Conservation (phyloP, 768 basidiomycete genomes). For the Tylopilus balloui region DNA sequence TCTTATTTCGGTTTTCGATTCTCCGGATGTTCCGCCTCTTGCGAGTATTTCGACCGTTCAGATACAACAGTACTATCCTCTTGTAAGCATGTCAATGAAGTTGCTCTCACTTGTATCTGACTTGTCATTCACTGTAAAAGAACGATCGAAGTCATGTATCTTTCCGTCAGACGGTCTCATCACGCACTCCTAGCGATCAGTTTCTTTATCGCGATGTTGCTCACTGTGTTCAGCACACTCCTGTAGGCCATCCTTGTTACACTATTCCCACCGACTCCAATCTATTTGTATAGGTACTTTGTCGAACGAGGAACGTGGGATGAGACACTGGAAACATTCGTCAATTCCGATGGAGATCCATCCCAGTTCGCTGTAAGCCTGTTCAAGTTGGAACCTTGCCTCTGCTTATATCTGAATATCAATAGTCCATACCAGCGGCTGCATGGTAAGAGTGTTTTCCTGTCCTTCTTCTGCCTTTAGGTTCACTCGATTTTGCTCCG, state of each 20-base stretch:
- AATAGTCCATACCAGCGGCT: constrained; percentile 64
- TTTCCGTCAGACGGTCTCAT: constrained; percentile 79
- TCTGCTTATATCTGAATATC: not conserved
- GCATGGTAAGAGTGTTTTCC: constrained; percentile 60
- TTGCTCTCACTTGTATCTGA: constrained; percentile 1
- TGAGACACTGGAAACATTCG: constrained; percentile 68
- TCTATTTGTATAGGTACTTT: constrained; percentile 57
- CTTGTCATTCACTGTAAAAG: constrained; percentile 32
- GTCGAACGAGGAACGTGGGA: constrained; percentile 92
- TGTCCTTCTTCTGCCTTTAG: not conserved
- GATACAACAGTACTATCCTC: constrained; percentile 77
- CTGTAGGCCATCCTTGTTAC: constrained; percentile 43
- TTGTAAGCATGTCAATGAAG: constrained; percentile 46
- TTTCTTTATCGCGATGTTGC: constrained; percentile 85
- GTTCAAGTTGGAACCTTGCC: not conserved
- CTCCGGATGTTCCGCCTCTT: constrained; percentile 84
- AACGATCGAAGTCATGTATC: constrained; percentile 90
- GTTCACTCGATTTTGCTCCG: not conserved
- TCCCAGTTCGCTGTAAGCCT: constrained; percentile 65
- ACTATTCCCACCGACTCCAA: not conserved
- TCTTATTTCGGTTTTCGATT: constrained; percentile 87
- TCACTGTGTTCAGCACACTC: constrained; percentile 84
- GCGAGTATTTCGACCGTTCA: constrained; percentile 87
- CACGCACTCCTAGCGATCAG: constrained; percentile 83
- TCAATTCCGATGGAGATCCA: constrained; percentile 81